Percentiles rank a stretch among this genome's conserved stretches.
These are phyloP conservation scores for Monosporascus sp. DNA, from an alignment of 2,329 filamentous ascomycete genomes.

Conservation along the genomic window DNA sequence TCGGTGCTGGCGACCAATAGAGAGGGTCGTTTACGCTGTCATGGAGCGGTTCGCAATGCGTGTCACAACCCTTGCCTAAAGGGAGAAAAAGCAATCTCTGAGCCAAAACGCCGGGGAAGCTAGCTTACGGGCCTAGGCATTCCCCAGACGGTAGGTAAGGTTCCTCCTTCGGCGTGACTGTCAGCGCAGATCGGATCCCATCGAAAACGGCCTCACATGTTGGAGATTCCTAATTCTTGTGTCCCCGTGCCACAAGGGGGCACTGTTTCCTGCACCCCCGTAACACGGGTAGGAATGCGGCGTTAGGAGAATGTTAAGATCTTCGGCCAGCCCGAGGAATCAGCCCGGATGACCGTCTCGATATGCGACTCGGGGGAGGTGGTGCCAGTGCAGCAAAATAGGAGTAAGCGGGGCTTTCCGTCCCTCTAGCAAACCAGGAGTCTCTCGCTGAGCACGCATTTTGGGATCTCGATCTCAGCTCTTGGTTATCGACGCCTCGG, in stretches of 20 bases:
- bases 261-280: conserved; percentile 8
- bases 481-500: not conserved
- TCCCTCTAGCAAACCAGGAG: too few relatives aligned
- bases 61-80: conserved; percentile 16
- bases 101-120: conserved; percentile 12
- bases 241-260: conserved; percentile 13
- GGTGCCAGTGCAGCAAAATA: too few relatives aligned
- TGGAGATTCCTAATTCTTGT: not conserved
- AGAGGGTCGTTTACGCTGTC: conserved; percentile 12
- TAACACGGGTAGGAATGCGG: conserved; percentile 17
- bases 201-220: not conserved
- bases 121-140: not conserved
- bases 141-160: conserved; percentile 2
- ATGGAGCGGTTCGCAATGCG: conserved; percentile 6
- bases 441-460: not conserved
- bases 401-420: too few relatives aligned
- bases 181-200: not conserved
- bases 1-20: conserved; percentile 10
- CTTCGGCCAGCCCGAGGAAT: conserved; percentile 1
- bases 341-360: not conserved
- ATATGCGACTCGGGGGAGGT: too few relatives aligned
- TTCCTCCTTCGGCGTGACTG: not conserved
- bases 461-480: not conserved
- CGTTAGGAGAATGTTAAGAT: conserved; percentile 12
- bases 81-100: conserved; percentile 9